Conservation (phyloP, 495 filamentous ascomycete species). For the Penicillium steckii region DNA sequence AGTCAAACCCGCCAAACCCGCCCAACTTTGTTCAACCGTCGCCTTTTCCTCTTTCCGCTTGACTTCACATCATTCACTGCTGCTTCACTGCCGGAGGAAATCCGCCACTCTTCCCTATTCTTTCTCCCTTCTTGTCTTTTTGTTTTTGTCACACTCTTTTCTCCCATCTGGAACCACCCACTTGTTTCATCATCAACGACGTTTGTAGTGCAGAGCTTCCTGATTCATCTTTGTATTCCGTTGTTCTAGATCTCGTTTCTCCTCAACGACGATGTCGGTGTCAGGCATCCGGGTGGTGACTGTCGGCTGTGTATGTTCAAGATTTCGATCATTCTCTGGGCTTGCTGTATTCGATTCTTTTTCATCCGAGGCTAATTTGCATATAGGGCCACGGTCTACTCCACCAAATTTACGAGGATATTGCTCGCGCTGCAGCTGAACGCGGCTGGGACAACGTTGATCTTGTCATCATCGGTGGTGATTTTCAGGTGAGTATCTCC, state of each 20-base stretch:
- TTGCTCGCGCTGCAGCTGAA: conserved; percentile 57
- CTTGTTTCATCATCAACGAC: not conserved
- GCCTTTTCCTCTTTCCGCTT: no score
- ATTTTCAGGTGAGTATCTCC: conserved; percentile 67
- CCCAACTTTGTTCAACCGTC: no score
- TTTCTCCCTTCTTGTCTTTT: conserved; percentile 4
- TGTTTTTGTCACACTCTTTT: not conserved
- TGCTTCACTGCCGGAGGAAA: no score
- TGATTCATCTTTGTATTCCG: not conserved
- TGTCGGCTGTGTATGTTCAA: conserved; percentile 74
- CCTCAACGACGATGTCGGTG: not conserved
- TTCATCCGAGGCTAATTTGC: conserved; percentile 9
- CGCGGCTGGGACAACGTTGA: conserved; percentile 77
- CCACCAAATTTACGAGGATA: conserved; percentile 81
- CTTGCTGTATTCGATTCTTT: not conserved
- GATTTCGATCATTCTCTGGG: not conserved
- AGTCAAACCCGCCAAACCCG: no score
- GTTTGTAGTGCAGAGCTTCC: not conserved
- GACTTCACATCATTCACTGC: no score
- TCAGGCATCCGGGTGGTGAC: conserved; percentile 54
- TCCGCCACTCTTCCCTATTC: not conserved
- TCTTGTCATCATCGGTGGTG: conserved; percentile 83
- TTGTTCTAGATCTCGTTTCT: not conserved
- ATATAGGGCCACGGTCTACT: conserved; percentile 84
- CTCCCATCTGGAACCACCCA: not conserved